Percentiles rank a stretch among this genome's conserved stretches.
phyloP scores from a whole-genome alignment of 306 rosid species.

The Cyclanthera cordifolia region DNA sequence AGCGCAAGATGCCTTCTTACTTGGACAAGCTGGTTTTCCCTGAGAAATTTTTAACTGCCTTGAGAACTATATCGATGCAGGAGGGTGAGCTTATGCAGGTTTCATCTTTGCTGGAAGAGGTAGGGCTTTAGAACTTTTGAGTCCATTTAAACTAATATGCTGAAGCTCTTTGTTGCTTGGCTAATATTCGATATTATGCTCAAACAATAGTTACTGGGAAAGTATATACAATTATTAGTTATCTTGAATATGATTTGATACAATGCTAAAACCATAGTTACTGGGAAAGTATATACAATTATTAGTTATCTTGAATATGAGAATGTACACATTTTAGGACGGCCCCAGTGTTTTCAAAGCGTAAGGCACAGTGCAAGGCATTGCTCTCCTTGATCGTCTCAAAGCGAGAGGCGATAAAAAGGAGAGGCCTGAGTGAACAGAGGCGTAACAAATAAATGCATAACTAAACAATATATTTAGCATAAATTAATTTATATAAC shows the following conservation, averaged over 20 bases:
- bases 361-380: no score
- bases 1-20: constrained; percentile 68
- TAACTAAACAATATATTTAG: no score
- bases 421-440: no score
- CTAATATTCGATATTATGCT: neutral
- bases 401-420: no score
- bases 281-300: neutral
- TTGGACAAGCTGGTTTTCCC: constrained; percentile 67
- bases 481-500: no score
- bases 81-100: constrained; percentile 67
- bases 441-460: no score
- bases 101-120: constrained; percentile 84
- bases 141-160: constrained; percentile 1
- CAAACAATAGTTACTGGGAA: neutral
- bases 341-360: no score
- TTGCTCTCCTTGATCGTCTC: no score
- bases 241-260: no score
- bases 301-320: neutral
- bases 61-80: constrained; percentile 84
- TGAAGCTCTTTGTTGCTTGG: constrained; percentile 5
- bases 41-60: constrained; percentile 55
- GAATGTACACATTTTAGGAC: neutral
- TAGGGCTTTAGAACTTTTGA: constrained; percentile 17
- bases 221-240: neutral
- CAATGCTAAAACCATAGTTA: neutral